Evolutionary conservation across 2,329 filamentous ascomycete genomes (phyloP), one percentile per base, ranked within the genome.

Genomic region (Nigrospora oryzae): DNA sequence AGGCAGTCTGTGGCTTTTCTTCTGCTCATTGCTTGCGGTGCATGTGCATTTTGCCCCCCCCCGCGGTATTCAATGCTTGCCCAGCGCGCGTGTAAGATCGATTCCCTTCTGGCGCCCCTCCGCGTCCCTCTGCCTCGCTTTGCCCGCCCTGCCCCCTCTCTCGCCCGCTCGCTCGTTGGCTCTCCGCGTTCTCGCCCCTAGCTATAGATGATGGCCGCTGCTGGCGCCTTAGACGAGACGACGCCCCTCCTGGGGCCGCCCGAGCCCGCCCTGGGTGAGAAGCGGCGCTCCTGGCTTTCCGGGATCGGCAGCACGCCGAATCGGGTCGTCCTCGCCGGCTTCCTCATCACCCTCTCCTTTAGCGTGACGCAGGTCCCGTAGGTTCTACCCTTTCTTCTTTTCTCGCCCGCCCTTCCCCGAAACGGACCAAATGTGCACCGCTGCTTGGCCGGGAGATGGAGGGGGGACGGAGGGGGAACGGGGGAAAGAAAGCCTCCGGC

Each of bases 291-390:
- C 33, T 36, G 34, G 34, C 34, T 36, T 16, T 41, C 39, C 31
- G 33, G 40, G 33, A 23, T 42, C 33, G 35, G 40, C 32, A 42
- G 32, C 40, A 31, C 40, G 10, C 40, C 58, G 28, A 60, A 59
- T 42, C 56, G 58, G 32, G 56, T 60, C 33, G 42, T 61, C 31
- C 53, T 61, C 15, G 58, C 58, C 50, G 57, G 58, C 15, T 59
- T 61, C 38, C 46, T 61, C 37, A 58, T 60, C 51, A 43, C 55
- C 11, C 58, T 61, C 45, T 58, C 56, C n/a, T 51, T 61, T 23
- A 56, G 56, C 47, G 54, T 60, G 15, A 60, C 58, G 7, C 58
- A 61, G 46, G 56, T 59, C 33, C 57, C 57, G 56, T 59, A 49
- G 53, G 57, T 47, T 32, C 11, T 23, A 6, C 8, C 23, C 11